Evolutionary conservation across 129 eudicot species (phyloP).

Genomic region (Chrysanthemum seticuspe): DNA sequence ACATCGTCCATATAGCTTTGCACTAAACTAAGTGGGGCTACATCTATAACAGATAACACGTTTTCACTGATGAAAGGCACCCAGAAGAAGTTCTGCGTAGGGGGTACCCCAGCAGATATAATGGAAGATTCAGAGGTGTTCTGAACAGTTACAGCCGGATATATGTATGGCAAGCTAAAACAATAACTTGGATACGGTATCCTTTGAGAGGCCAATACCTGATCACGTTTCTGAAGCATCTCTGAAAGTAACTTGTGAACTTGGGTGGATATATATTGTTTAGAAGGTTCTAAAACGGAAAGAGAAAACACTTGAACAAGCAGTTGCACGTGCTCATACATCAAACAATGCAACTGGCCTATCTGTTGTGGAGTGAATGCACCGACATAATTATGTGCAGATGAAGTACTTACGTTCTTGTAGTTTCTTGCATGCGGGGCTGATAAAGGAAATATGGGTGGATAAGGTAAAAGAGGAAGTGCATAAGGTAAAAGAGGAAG

Average conservation of each 20-base stretch:
- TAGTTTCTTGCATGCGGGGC: slow-evolving; percentile 24
- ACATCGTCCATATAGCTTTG: slow-evolving; percentile 64
- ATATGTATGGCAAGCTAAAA: slow-evolving; percentile 52
- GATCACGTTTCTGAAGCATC: slow-evolving; percentile 65
- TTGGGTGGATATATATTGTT: slow-evolving; percentile 53
- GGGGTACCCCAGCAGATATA: background rate
- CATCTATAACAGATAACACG: slow-evolving; percentile 72
- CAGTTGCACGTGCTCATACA: slow-evolving; percentile 90
- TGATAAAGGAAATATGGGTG: slow-evolving; percentile 40
- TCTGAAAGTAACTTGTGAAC: slow-evolving; percentile 57
- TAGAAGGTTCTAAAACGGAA: slow-evolving; percentile 68
- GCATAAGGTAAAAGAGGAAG: slow-evolving; percentile 71
- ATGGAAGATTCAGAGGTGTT: slow-evolving; percentile 19
- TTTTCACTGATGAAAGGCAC: slow-evolving; percentile 61
- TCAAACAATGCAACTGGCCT: slow-evolving; percentile 82
- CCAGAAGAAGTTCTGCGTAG: slow-evolving; percentile 45
- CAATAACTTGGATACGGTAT: slow-evolving; percentile 60
- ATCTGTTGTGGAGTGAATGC: slow-evolving; percentile 82
- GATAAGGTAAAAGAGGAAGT: slow-evolving; percentile 70
- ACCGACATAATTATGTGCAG: slow-evolving; percentile 31
- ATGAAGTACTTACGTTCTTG: slow-evolving; percentile 31
- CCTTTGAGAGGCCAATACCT: slow-evolving; percentile 50
- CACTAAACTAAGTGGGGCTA: slow-evolving; percentile 79
- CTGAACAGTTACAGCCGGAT: slow-evolving; percentile 45
- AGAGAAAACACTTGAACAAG: slow-evolving; percentile 85